Evolutionary conservation across 345 rosid species (phyloP), one percentile per base, ranked within the genome.

Genomic region (Eucalyptus regnans): DNA sequence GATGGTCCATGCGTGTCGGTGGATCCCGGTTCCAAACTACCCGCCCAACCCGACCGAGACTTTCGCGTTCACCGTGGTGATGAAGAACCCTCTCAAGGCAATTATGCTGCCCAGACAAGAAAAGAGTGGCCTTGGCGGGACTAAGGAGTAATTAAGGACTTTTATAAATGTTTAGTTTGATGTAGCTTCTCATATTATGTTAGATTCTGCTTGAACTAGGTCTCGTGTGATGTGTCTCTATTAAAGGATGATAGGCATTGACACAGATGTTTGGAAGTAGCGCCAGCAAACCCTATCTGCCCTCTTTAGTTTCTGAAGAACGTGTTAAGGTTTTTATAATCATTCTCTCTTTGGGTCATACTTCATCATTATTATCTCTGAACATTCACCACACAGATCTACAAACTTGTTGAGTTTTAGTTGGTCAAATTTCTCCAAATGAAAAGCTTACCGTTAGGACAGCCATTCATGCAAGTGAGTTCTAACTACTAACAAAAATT

Each of bases 21-120:
- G 99, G 99, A 44, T 95, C 16, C 96, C 97, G 18, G 91, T 91
- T 51, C 94, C 98, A 9, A 93, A 87, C 13, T 12, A 81, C 76
- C 96, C 97, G 87, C 99, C 99, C 60, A 98, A 95, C 93, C 96
- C 95, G 88, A 89, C 95, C 17, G 98, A 97, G 96, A 93, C 97
- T 25, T 97, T 94, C 33, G 98, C 99, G 29, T 97, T 97, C 89
- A 97, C 99, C 0, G 99, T 97, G 37, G 97, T 97, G 52, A 96
- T 97, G 99, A 97, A 97, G 91, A 94, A 94, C 83, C 93, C 99
- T 50, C 96, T 97, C 48, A 96, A 94, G 93, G 97, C 98, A 10
- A 91, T 90, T 51, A 91, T 96, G 68, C 37, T 92, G 83, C 94
- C 97, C 15, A 92, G 99, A 91, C 91, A 60, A 91, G 41, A 86